Percentiles rank a stretch among this genome's conserved stretches.
phyloP scores from a whole-genome alignment of 495 filamentous ascomycete genomes.

The Diplogelasinospora grovesii region DNA sequence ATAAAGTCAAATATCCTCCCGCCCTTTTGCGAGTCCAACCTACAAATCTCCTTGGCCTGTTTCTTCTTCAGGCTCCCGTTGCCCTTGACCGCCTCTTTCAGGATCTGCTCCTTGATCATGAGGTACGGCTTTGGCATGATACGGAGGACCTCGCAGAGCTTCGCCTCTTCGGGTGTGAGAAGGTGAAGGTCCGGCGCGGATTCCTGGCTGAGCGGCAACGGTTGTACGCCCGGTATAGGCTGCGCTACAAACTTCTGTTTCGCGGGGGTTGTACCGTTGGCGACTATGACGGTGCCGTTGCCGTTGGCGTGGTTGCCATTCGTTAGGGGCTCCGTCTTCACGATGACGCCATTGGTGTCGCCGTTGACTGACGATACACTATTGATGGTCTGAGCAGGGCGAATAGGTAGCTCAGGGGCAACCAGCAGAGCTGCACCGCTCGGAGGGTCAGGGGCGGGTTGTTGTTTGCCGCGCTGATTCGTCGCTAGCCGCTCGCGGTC shows the following conservation, averaged over 20 bases:
- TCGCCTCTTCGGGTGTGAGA: slow-evolving; percentile 73
- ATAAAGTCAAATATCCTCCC: slow-evolving; percentile 88
- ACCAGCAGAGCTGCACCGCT: slow-evolving; percentile 66
- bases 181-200: slow-evolving; percentile 79
- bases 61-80: slow-evolving; percentile 89
- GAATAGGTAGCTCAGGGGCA: slow-evolving; percentile 66
- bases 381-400: slow-evolving; percentile 25
- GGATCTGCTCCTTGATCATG: slow-evolving; percentile 81
- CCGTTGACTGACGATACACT: too few species aligned
- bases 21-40: slow-evolving; percentile 46
- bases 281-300: slow-evolving; percentile 32
- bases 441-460: slow-evolving; percentile 57
- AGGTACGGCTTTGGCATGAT: slow-evolving; percentile 90
- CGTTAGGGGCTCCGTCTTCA: slow-evolving; percentile 20
- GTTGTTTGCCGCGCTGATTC: slow-evolving; percentile 50
- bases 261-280: slow-evolving; percentile 28
- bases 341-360: slow-evolving; percentile 10
- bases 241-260: slow-evolving; percentile 39
- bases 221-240: slow-evolving; percentile 50
- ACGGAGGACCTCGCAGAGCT: slow-evolving; percentile 75
- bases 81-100: slow-evolving; percentile 82
- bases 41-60: slow-evolving; percentile 58
- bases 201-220: slow-evolving; percentile 66
- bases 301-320: slow-evolving; percentile 35
- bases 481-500: slow-evolving; percentile 69